phyloP scores from a whole-genome alignment of 208 protist species.

The Dictyostelium gargantuum region DNA sequence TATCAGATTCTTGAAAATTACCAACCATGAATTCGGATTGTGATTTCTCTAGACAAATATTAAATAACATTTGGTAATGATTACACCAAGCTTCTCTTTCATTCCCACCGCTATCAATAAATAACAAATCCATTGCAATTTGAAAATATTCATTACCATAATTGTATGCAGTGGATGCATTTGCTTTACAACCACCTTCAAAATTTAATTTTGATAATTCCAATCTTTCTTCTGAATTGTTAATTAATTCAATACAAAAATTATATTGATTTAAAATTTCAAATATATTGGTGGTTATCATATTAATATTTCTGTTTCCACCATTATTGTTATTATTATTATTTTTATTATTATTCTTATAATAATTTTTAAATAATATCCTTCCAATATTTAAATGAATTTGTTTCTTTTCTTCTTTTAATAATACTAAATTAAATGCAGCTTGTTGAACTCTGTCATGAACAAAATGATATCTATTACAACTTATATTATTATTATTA shows the following conservation, averaged over 20 bases:
- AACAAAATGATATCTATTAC: slow-evolving; percentile 17
- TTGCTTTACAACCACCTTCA: slow-evolving; percentile 3
- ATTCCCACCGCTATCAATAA: neutral
- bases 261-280: slow-evolving; percentile 61
- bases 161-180: neutral
- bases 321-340: neutral
- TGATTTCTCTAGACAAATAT: slow-evolving; percentile 32
- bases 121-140: neutral
- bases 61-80: neutral
- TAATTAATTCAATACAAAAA: slow-evolving; percentile 30
- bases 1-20: slow-evolving; percentile 21
- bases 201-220: slow-evolving; percentile 3
- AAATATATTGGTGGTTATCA: neutral
- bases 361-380: neutral
- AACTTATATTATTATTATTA: neutral
- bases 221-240: neutral
- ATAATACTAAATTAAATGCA: slow-evolving; percentile 17
- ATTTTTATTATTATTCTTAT: neutral
- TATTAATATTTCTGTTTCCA: too few species aligned
- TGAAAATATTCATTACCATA: slow-evolving; percentile 27
- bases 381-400: slow-evolving; percentile 59
- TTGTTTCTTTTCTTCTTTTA: neutral
- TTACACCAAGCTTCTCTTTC: neutral
- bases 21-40: slow-evolving; percentile 44
- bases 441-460: slow-evolving; percentile 51